Base-by-base conservation (phyloP, 2,329 filamentous ascomycete genomes). In the Purpureocillium takamizusanense region DNA sequence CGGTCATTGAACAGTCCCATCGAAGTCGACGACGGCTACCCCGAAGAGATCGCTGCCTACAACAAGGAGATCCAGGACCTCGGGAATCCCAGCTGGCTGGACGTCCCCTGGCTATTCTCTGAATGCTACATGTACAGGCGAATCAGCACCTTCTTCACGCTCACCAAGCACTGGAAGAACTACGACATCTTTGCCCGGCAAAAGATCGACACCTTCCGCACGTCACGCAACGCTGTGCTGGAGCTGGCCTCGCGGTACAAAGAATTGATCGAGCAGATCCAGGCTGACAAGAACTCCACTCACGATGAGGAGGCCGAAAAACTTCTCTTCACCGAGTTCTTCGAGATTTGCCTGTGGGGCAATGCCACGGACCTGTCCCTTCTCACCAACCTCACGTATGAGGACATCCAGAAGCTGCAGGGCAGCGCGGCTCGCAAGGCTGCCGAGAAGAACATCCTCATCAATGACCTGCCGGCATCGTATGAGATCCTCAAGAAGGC, bases 401-500 rank as follows among this genome's bases (percentile, higher is more conserved):
- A 95, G 52, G 92, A 97, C 54, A 94, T 98, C 47, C 90, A 97
- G 65, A 94, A 94, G 61, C 73, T 97, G 9, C 92, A 98, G 66
- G 90, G 90, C 13, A 81, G 85, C 7, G 74, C 89, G 51, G 88
- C 90, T 11, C 76, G 90, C 47, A 94, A 94, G 59, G 78, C 76
- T 2, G 82, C 86, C 1, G 87, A 97, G 66, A 80, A 86, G 64
- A 97, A 97, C 56, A 94, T 98, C 42, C 61, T 98, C 7, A 76
- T 84, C 52, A 97, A 97, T 57, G 84, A 98, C 56, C 72, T 95
- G 6, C 72, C 72, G 10, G 65, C 70, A 9, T 84, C 86, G 0
- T 95, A 92, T 58, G 66, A 76, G 7, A 62, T 76, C 0, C 70
- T 94, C 16, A 76, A 73, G 39, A 69, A 74, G 43, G 83, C 82